phyloP scores from a whole-genome alignment of 2,329 filamentous ascomycete genomes.

The Thelonectria rubi region DNA sequence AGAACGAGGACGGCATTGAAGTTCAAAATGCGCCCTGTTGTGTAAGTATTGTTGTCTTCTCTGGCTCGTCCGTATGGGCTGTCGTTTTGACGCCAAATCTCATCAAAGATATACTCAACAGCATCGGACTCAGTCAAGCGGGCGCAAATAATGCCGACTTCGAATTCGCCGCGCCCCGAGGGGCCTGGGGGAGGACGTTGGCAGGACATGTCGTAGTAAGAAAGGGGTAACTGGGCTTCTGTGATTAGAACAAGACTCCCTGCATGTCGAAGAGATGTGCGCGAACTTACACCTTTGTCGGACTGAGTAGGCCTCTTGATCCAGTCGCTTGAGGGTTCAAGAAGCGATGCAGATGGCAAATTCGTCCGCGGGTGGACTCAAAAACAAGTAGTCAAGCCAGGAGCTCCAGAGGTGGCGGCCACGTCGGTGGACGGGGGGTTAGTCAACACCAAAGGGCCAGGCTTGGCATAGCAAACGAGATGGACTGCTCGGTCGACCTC shows the following conservation, averaged over 20 bases:
- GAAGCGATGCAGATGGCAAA: not conserved
- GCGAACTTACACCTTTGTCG: not conserved
- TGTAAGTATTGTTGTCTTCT: conserved; percentile 44
- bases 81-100: not conserved
- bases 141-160: conserved; percentile 9
- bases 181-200: not conserved
- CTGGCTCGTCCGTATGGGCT: conserved; percentile 30
- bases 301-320: no score
- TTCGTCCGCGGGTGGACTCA: not conserved
- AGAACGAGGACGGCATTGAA: conserved; percentile 43
- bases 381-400: not conserved
- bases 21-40: conserved; percentile 41
- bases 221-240: not conserved
- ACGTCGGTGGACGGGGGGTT: no score
- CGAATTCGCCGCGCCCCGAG: not conserved
- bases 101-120: not conserved
- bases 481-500: no score
- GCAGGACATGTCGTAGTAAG: not conserved
- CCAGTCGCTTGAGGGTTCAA: not conserved
- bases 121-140: not conserved
- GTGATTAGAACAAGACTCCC: not conserved
- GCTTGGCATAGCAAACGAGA: no score
- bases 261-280: not conserved
- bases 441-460: not conserved
- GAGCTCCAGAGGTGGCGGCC: no score